Evolutionary conservation across 2,329 filamentous ascomycete species (phyloP), one percentile per base, ranked within the genome.

Genomic region (Cladophialophora bantiana): DNA sequence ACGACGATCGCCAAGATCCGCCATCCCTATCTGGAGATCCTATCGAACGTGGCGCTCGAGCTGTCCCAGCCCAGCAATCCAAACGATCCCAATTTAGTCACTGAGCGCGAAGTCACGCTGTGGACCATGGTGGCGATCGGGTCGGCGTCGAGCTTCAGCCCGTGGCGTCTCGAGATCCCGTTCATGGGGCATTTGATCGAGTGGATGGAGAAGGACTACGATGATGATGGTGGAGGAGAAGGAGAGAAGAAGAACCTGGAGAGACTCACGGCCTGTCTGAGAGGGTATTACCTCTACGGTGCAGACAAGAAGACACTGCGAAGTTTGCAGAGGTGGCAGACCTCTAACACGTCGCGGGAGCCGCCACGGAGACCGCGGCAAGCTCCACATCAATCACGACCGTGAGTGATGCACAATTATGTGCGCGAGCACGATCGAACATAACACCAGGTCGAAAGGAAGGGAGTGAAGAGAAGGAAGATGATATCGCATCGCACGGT

Each of bases 151-250:
- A 64, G 53, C 52, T 66, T 66, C 40, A 68, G 67, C 45, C 67
- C 67, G 2, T 68, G 67, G 67, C 45, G 67, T 3, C 48, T 66
- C 9, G 63, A 68, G 9, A 68, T 68, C 40, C 67, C 67, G n/a
- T 68, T 68, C 67, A 68, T 68, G 67, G 67, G 67, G 10, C 67
- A 68, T 34, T 18, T 68, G 59, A 68, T 68, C 20, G 63, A 64
- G 4, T 66, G 45, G 67, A 68, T 68, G 67, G 63, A 66, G 35
- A 35, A 68, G 20, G 63, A 68, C 40, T 32, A 53, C 10, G 50
- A 32, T 18, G 54, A 54, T 5, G 59, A 35, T 7, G 40, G n/a
- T 26, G 7, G 10, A 42, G 3, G 59, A 42, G n/a, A n/a, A 2
- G 54, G 13, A 34, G 20, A 18, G 10, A 38, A 12, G 18, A 65